Base-by-base conservation (phyloP, 495 filamentous ascomycete species). In the Penicillium herquei region DNA sequence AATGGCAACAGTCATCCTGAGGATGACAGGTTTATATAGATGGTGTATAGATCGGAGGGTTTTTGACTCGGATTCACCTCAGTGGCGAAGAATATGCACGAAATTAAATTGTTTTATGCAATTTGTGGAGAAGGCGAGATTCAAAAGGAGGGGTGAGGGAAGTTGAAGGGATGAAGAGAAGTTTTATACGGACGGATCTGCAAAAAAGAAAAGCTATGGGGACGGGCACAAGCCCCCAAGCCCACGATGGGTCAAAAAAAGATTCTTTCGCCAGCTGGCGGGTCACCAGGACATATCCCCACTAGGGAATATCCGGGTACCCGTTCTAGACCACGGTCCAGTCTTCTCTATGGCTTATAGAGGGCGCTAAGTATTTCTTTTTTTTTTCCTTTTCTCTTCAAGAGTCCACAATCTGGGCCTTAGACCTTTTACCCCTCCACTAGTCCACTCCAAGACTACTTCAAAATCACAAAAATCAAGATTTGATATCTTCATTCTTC, bases 1-100 rank as follows among this genome's bases (percentile, higher is more conserved):
- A 33, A 54, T 37, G 16, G 57, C 49, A 55, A 56, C 35, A 39
- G 64, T 63, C 65, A 68, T 68, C 42, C 42, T 54, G 39, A 50
- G 47, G 39, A 31, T 16, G 44, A 46, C 42, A 13, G 40, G 16
- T 33, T 43, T 52, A 26, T 21, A 9, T 42, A 13, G 17, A 40
- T 40, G 37, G 26, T 34, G 7, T 8, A 6, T 41, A 39, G 14
- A n/a, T 51, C 30, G 35, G 9, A 35, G 43, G 43, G 6, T 46
- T 33, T 37, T n/a, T n/a, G n/a, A n/a, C n/a, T n/a, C n/a, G n/a
- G 12, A 37, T 37, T 37, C 8, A 37, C 12, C 34, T 13, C 9
- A 37, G 34, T 37, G 34, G 12, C 34, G 12, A 13, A 37, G 8
- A 37, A 13, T 13, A 37, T 13, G 34, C 12, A 37, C 12, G 12